Base-by-base conservation (phyloP, 2,329 filamentous ascomycete species). In the Aspergillus hiratsukae region DNA sequence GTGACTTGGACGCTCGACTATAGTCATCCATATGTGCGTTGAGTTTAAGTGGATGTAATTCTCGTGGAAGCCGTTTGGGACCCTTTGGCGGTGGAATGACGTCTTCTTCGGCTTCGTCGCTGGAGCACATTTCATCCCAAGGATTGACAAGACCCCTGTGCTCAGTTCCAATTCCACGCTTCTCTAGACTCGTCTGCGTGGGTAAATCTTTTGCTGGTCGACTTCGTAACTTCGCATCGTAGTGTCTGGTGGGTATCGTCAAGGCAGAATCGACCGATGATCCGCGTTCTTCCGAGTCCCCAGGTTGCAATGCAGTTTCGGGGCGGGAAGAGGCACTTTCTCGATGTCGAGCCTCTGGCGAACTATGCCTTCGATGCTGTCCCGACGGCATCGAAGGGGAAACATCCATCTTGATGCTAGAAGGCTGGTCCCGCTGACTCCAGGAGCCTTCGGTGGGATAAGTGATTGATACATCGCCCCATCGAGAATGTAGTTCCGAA, bases 381-480 rank as follows among this genome's bases (percentile, higher is more conserved):
- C 61, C 54, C 3, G 55, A 23, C 21, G 61, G 48, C n/a, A 28
- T 27, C 37, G 37, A 50, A 8, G 51, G 58, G 27, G 53, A n/a
- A 11, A 53, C 27, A 54, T 62, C 61, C 48, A 57, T 27, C 6
- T 53, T 59, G 40, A 60, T 58, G 29, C 49, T 56, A 14, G 69
- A 58, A 8, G 61, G 53, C 46, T 72, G 69, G 49, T 70, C 69
- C 64, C 69, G 71, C 59, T 75, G 69, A 52, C 69, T 76, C 75
- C 75, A 76, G n/a, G 74, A 75, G 25, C 74, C 74, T 41, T 70
- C 64, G 41, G 66, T 75, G 23, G 75, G 75, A 61, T 70, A 71
- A 25, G 69, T 73, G 59, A 76, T 76, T 17, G 71, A 61, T 40
- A 66, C 61, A 61, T 76, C 75, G 3, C 75, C 75, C 70, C 72